These are phyloP conservation scores for Albugo laibachii DNA, from an alignment of 352 stramenopile genomes.

Conservation along the genomic window DNA sequence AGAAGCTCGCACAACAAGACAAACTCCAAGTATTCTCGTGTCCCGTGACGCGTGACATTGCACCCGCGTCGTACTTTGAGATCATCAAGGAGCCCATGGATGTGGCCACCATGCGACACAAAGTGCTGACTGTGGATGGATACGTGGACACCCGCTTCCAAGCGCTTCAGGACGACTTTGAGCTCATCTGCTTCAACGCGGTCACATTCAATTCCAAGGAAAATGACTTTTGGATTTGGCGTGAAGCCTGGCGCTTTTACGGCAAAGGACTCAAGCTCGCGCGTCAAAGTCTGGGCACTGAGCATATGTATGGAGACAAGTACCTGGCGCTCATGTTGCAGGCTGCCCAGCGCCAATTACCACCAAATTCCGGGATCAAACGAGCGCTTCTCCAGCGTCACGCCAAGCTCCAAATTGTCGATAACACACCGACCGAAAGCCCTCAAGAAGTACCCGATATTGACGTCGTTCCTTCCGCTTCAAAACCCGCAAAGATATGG, in stretches of 20 bases:
- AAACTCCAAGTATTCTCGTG: slow-evolving; percentile 85
- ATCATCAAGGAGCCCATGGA: slow-evolving; percentile 88
- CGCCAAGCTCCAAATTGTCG: background rate
- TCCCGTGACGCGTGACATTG: slow-evolving; percentile 84
- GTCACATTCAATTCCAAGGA: slow-evolving; percentile 90
- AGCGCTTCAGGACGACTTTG: slow-evolving; percentile 81
- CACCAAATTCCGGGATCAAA: slow-evolving; percentile 50
- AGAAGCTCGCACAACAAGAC: slow-evolving; percentile 45
- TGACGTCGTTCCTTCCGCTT: background rate
- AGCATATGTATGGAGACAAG: slow-evolving; percentile 58
- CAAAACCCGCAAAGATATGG: no score
- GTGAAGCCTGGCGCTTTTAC: slow-evolving; percentile 85
- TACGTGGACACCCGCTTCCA: slow-evolving; percentile 59
- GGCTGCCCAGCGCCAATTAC: slow-evolving; percentile 57
- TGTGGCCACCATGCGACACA: slow-evolving; percentile 73
- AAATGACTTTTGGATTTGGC: slow-evolving; percentile 80
- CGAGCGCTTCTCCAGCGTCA: slow-evolving; percentile 16
- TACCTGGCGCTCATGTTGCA: slow-evolving; percentile 46
- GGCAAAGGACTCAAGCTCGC: slow-evolving; percentile 54
- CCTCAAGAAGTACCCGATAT: background rate
- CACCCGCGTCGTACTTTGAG: slow-evolving; percentile 79
- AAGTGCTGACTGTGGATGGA: slow-evolving; percentile 43
- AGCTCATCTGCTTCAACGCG: slow-evolving; percentile 90
- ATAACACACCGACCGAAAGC: background rate
- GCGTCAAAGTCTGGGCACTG: slow-evolving; percentile 27